Evolutionary conservation across 345 rosid genomes (phyloP).

Genomic region (Brassica incana): DNA sequence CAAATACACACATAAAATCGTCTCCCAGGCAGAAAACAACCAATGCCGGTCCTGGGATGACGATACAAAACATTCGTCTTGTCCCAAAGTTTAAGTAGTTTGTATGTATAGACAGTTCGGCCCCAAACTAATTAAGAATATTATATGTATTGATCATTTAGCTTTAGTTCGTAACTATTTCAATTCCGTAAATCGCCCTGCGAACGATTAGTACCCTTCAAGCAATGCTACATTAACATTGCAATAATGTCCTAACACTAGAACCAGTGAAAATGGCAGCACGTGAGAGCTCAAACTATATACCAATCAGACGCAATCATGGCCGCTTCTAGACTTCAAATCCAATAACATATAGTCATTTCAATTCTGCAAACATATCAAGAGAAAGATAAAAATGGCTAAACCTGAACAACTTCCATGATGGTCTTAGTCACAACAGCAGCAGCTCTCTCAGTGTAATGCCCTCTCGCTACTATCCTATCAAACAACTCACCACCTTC

Average conservation of each 20-base stretch:
- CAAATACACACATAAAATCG: background rate
- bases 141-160: too few relatives aligned
- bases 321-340: background rate
- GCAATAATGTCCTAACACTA: background rate
- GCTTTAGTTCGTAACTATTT: too few relatives aligned
- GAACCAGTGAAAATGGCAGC: background rate
- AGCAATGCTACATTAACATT: conserved; percentile 7
- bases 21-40: too few relatives aligned
- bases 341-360: background rate
- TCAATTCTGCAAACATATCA: background rate
- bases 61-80: too few relatives aligned
- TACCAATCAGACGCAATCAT: background rate
- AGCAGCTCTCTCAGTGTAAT: conserved; percentile 97
- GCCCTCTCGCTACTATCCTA: conserved; percentile 93
- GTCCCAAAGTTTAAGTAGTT: too few relatives aligned
- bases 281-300: background rate
- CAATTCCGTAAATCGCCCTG: too few relatives aligned
- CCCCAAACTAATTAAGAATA: too few relatives aligned
- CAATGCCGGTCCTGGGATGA: too few relatives aligned
- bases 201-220: conserved; percentile 1
- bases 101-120: too few relatives aligned
- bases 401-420: conserved; percentile 95
- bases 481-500: conserved; percentile 98
- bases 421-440: conserved; percentile 86
- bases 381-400: background rate